These are phyloP conservation scores for Escallonia herrerae DNA, from an alignment of 129 eudicot species.

Conservation along the genomic window DNA sequence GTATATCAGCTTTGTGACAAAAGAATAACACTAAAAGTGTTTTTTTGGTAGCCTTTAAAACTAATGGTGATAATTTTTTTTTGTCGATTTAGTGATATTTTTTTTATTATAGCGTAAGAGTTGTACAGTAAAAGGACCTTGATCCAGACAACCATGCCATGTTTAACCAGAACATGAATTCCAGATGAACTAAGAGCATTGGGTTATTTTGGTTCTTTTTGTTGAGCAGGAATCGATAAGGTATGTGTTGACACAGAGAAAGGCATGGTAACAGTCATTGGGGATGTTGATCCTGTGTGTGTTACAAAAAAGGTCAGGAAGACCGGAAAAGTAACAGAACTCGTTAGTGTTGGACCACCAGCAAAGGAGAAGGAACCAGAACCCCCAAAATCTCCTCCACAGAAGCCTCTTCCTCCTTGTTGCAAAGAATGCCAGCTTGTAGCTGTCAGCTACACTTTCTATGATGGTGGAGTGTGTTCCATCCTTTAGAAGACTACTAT, in stretches of 20 bases:
- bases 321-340: constrained; percentile 20
- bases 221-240: constrained; percentile 22
- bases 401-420: neutral
- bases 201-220: neutral
- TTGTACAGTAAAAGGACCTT: neutral
- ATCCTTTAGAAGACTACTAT: constrained; percentile 3
- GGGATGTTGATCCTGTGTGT: constrained; percentile 37
- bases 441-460: constrained; percentile 3
- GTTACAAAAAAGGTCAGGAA: constrained; percentile 21
- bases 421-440: constrained; percentile 16
- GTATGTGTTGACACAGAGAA: constrained; percentile 24
- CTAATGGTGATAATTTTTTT: too few species aligned
- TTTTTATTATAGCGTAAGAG: too few species aligned
- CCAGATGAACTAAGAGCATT: too few species aligned
- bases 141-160: neutral
- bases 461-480: constrained; percentile 14
- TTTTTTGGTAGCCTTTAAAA: too few species aligned
- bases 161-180: neutral
- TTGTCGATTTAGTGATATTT: too few species aligned
- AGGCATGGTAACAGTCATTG: constrained; percentile 24
- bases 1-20: too few species aligned
- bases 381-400: constrained; percentile 3
- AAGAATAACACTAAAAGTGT: too few species aligned
- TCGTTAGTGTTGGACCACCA: constrained; percentile 31
- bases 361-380: constrained; percentile 5